phyloP scores from a whole-genome alignment of 352 stramenopile species.

The Aphanomyces stellatus region DNA sequence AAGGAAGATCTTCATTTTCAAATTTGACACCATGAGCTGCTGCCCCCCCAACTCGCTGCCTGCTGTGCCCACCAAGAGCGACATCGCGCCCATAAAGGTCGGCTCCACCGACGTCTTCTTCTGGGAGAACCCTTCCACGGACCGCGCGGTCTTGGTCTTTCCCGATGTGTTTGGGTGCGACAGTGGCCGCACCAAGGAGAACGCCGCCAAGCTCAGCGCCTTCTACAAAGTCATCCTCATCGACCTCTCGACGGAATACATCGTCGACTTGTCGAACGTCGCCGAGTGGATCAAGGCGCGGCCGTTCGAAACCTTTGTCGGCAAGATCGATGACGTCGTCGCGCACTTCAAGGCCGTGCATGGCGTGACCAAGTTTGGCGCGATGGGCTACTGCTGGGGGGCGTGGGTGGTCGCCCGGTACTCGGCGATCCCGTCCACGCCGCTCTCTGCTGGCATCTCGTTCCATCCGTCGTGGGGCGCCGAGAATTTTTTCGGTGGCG shows the following conservation, averaged over 20 bases:
- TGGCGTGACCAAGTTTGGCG: constrained; percentile 46
- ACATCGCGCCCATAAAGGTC: background rate
- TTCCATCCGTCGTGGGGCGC: constrained; percentile 75
- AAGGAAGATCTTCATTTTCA: too few relatives aligned
- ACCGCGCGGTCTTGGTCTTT: constrained; percentile 36
- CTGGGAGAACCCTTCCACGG: background rate
- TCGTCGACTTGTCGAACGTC: constrained; percentile 46
- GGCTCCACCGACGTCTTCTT: background rate
- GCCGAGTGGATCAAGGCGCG: background rate
- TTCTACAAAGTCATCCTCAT: constrained; percentile 70
- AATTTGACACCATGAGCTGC: constrained; percentile 9
- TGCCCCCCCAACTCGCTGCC: background rate
- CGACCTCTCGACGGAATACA: constrained; percentile 58
- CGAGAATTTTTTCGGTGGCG: constrained; percentile 68
- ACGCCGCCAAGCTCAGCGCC: constrained; percentile 60
- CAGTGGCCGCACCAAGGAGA: constrained; percentile 70
- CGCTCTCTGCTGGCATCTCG: constrained; percentile 27
- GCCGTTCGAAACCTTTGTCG: constrained; percentile 27
- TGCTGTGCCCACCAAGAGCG: background rate
- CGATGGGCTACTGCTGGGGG: constrained; percentile 80
- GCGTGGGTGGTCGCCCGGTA: constrained; percentile 56
- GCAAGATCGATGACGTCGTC: constrained; percentile 58
- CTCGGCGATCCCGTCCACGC: background rate
- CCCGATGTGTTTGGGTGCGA: constrained; percentile 74
- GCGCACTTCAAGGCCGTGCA: constrained; percentile 58